phyloP scores from a whole-genome alignment of 768 basidiomycete species.

The Xerocomellus chrysenteron region DNA sequence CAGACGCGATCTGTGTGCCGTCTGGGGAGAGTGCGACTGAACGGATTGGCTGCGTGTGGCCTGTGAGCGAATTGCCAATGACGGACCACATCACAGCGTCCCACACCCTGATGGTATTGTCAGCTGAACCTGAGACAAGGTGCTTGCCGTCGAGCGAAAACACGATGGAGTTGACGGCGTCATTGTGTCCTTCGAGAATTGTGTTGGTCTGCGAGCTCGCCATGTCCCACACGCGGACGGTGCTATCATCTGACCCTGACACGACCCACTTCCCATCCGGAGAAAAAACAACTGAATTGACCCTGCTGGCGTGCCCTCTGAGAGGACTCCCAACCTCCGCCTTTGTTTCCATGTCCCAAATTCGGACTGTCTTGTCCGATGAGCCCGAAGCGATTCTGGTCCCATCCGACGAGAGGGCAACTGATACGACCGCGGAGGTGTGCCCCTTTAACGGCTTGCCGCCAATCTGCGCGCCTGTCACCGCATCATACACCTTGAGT shows the following conservation, averaged over 20 bases:
- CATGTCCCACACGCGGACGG: not conserved
- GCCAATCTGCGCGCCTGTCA: not conserved
- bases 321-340: not conserved
- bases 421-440: not conserved
- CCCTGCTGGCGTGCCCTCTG: not conserved
- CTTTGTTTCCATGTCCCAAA: not conserved
- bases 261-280: not conserved
- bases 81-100: not conserved
- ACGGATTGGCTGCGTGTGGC: not conserved
- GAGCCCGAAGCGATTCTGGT: not conserved
- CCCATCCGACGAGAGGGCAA: conserved; percentile 6
- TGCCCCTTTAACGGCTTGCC: not conserved
- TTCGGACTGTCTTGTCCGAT: not conserved
- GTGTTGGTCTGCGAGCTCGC: not conserved
- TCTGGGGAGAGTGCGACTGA: not conserved
- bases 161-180: not conserved
- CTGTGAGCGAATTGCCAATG: not conserved
- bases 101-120: not conserved
- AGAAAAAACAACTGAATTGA: conserved; percentile 2
- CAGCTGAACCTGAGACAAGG: conserved; percentile 5
- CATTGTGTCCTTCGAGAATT: not conserved
- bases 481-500: not conserved
- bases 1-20: not conserved
- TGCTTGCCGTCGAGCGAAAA: conserved; percentile 2
- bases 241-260: not conserved